These are phyloP conservation scores for Coemansia javaensis DNA, from an alignment of 192 early-diverging fungal genomes.

Conservation along the genomic window DNA sequence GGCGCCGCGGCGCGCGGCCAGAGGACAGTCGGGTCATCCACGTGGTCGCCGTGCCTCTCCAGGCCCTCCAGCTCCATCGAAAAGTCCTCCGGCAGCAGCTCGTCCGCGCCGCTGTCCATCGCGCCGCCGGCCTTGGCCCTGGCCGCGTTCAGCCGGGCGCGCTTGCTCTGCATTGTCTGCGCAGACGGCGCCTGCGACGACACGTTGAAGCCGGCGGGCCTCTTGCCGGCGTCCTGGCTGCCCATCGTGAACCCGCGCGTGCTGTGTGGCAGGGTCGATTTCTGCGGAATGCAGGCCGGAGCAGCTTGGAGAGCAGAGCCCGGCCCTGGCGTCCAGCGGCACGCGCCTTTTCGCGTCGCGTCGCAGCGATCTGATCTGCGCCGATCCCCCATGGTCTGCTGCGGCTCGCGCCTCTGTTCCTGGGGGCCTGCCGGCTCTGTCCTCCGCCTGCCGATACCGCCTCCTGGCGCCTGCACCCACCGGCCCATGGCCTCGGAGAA, in stretches of 20 bases:
- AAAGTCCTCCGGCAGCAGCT: slow-evolving; percentile 39
- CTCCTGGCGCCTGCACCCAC: not conserved
- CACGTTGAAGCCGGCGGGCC: slow-evolving; percentile 17
- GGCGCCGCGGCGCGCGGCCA: slow-evolving; percentile 32
- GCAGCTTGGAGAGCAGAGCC: not conserved
- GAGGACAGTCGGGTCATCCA: slow-evolving; percentile 15
- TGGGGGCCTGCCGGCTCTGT: not conserved
- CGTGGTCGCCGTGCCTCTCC: slow-evolving; percentile 19
- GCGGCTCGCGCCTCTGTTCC: too few relatives aligned
- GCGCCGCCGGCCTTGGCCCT: slow-evolving; percentile 19
- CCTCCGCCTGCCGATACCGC: not conserved
- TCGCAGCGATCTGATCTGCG: not conserved
- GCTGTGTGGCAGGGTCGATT: not conserved
- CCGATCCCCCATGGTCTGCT: too few relatives aligned
- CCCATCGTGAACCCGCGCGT: slow-evolving; percentile 1
- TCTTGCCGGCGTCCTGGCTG: slow-evolving; percentile 1
- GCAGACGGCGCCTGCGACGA: slow-evolving; percentile 19
- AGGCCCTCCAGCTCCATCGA: slow-evolving; percentile 47
- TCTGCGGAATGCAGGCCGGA: not conserved
- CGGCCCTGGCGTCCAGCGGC: not conserved
- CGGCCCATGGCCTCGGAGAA: slow-evolving; percentile 24
- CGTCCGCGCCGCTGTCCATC: slow-evolving; percentile 17
- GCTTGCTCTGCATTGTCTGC: slow-evolving; percentile 28
- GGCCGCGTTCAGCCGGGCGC: slow-evolving; percentile 29
- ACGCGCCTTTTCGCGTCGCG: slow-evolving; percentile 1